A percentile compares a stretch with the other conserved stretches of the same genome.
phyloP scores from a whole-genome alignment of 768 basidiomycete genomes.

The Hydnomerulius pinastri region DNA sequence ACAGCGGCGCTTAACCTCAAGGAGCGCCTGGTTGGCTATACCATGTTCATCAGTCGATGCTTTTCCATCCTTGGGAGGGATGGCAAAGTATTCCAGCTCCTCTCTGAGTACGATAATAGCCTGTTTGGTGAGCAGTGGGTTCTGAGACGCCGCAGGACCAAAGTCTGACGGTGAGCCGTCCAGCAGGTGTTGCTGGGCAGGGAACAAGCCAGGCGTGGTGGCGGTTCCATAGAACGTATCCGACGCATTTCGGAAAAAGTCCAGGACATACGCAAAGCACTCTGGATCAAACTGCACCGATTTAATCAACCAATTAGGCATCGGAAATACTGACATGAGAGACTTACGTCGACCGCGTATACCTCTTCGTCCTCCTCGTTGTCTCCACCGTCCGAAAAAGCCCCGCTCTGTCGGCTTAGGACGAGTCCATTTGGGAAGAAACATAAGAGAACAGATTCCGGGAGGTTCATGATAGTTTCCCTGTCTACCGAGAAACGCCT shows the following conservation, averaged over 20 bases:
- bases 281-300: conserved; percentile 87
- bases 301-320: conserved; percentile 3
- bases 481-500: conserved; percentile 92
- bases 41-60: conserved; percentile 77
- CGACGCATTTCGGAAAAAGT: conserved; percentile 88
- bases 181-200: conserved; percentile 76
- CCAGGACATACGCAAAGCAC: conserved; percentile 91
- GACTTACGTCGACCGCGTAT: conserved; percentile 93
- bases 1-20: conserved; percentile 82
- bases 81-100: conserved; percentile 97
- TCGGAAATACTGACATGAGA: conserved; percentile 7
- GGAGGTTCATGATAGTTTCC: conserved; percentile 97
- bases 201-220: conserved; percentile 68
- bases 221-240: conserved; percentile 90
- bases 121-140: conserved; percentile 92
- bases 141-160: conserved; percentile 69
- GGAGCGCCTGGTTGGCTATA: conserved; percentile 73
- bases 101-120: conserved; percentile 98
- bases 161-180: conserved; percentile 64
- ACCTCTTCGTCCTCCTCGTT: conserved; percentile 86
- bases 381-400: conserved; percentile 71
- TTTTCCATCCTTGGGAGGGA: conserved; percentile 70
- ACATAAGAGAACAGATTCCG: conserved; percentile 94
- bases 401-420: conserved; percentile 81
- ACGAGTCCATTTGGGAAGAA: conserved; percentile 98